Evolutionary conservation across 306 rosid species (phyloP).

Genomic region (Ochetophila trinervis): DNA sequence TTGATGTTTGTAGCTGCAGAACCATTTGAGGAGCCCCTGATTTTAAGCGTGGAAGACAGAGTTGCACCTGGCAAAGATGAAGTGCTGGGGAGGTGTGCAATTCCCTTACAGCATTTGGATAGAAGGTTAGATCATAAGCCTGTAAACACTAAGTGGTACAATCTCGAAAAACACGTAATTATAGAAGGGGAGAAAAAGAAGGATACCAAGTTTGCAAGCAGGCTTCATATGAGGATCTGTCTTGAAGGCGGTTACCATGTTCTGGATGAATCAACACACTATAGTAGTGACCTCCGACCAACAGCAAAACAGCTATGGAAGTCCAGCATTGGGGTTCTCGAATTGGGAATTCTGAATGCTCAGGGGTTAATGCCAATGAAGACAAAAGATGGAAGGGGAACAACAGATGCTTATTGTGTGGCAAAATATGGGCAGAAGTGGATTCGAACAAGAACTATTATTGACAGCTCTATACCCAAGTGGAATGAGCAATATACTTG

Average conservation of each 20-base stretch:
- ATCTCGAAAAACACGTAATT: conserved; percentile 63
- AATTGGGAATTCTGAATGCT: conserved; percentile 82
- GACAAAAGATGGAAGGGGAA: conserved; percentile 78
- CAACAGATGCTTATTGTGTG: conserved; percentile 91
- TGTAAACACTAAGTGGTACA: conserved; percentile 73
- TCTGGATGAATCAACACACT: conserved; percentile 91
- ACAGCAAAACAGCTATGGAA: conserved; percentile 89
- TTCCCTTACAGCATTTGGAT: conserved; percentile 51
- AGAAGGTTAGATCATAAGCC: conserved; percentile 83
- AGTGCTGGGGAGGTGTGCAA: conserved; percentile 64
- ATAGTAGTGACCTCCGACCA: conserved; percentile 97
- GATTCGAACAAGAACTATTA: conserved; percentile 95
- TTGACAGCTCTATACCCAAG: conserved; percentile 78
- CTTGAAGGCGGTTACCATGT: conserved; percentile 97
- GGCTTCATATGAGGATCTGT: conserved; percentile 88
- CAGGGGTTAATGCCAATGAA: conserved; percentile 95
- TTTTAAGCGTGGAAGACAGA: conserved; percentile 86
- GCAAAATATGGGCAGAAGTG: conserved; percentile 97
- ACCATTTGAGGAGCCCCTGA: conserved; percentile 82
- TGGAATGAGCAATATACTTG: conserved; percentile 99
- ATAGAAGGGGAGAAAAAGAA: conserved; percentile 93
- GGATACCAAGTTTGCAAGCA: conserved; percentile 82
- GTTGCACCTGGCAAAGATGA: conserved; percentile 90
- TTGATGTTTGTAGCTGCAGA: conserved; percentile 93
- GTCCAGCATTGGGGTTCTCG: conserved; percentile 81